These are phyloP conservation scores for Metarhizium humberi DNA, from an alignment of 2,329 filamentous ascomycete genomes.

Conservation along the genomic window DNA sequence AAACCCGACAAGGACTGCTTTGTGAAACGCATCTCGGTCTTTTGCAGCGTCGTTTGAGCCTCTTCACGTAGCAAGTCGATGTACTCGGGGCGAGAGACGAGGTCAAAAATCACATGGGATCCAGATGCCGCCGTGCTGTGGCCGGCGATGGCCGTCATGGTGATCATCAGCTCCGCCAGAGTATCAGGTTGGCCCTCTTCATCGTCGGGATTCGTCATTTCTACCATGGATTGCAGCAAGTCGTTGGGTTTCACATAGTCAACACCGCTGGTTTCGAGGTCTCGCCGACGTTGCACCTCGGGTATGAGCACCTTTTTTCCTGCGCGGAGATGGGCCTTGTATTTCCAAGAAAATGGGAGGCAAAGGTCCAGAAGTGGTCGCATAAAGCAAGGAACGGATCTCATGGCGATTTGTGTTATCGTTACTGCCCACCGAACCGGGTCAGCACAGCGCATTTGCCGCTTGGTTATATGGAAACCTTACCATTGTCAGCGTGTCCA, in stretches of 20 bases:
- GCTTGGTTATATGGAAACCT: background rate
- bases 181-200: background rate
- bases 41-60: background rate
- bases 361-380: constrained; percentile 5
- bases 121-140: constrained; percentile 8
- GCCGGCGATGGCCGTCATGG: constrained; percentile 4
- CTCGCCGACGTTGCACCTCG: constrained; percentile 4
- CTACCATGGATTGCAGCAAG: constrained; percentile 8
- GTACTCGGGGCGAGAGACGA: constrained; percentile 2
- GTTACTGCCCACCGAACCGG: constrained; percentile 1
- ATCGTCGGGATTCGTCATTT: background rate
- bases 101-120: constrained; percentile 5
- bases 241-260: constrained; percentile 3
- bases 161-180: constrained; percentile 3
- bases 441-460: background rate
- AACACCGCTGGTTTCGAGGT: background rate
- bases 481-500: constrained; percentile 6
- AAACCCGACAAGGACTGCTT: constrained; percentile 4
- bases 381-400: constrained; percentile 1
- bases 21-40: background rate
- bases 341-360: constrained; percentile 2
- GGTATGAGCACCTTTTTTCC: constrained; percentile 2
- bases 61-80: constrained; percentile 3
- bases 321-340: background rate
- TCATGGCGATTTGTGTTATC: constrained; percentile 8